phyloP scores from a whole-genome alignment of 768 basidiomycete genomes.

The Lyophyllum decastes region DNA sequence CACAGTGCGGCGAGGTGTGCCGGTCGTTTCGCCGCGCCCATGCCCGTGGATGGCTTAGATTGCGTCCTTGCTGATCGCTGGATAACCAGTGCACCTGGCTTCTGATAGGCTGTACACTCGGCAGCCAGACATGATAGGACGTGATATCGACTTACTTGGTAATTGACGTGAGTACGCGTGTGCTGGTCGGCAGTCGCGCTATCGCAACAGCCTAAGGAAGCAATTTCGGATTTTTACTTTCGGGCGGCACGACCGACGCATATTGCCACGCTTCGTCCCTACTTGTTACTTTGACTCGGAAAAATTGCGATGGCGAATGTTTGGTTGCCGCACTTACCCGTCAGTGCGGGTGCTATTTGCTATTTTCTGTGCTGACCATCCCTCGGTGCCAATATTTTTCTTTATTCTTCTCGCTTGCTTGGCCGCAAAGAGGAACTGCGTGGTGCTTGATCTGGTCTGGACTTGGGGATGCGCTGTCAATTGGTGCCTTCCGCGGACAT shows the following conservation, averaged over 20 bases:
- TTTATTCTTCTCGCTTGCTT: not conserved
- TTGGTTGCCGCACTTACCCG: not conserved
- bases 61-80: not conserved
- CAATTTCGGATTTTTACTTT: not conserved
- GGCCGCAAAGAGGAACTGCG: too few species aligned
- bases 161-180: too few species aligned
- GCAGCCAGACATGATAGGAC: not conserved
- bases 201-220: not conserved
- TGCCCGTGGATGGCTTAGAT: not conserved
- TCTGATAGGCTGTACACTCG: not conserved
- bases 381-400: not conserved
- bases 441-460: too few species aligned
- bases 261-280: not conserved
- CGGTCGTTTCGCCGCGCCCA: not conserved
- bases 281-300: too few species aligned
- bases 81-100: not conserved
- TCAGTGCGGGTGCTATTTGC: not conserved
- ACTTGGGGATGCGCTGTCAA: not conserved
- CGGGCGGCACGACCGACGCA: not conserved
- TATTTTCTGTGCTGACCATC: not conserved
- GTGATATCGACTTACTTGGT: too few species aligned
- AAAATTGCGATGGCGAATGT: not conserved
- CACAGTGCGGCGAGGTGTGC: not conserved
- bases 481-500: too few species aligned
- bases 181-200: too few species aligned